Base-by-base conservation (phyloP, 257 asterid species). In the Solanum paucissectum region DNA sequence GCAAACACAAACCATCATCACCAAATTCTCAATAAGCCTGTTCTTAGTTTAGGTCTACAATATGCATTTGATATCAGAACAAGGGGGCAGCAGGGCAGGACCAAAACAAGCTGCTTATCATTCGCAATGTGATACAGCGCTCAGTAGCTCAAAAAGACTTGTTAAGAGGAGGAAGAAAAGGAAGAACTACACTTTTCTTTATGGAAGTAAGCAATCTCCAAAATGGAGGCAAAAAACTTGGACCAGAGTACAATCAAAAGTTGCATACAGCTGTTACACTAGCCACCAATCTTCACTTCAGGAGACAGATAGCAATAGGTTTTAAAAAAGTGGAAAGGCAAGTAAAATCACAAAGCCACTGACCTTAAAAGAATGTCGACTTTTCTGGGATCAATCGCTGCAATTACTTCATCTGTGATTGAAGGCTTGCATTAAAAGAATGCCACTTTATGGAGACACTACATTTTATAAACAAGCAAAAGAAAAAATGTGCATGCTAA, bases 341-440 rank as follows among this genome's bases (percentile, higher is more conserved):
- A 87, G 83, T 23, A 38, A 71, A 69, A 88, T 23, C 21, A 33
- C 32, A 44, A 69, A 87, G 32, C 42, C 88, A 60, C 85, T 86
- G 90, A 97, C 99, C 99, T 93, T 87, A 94, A 96, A 89, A 97
- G 98, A 89, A 95, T 95, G 89, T 97, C 98, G 87, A 95, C 98
- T 86, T 95, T 97, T 87, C 93, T 93, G 84, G 98, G 98, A 94
- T 97, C 98, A 90, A 97, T 93, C 60, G 96, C 96, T 89, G 98
- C 94, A 88, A 95, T 93, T 62, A 97, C 96, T 87, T 94, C 96
- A 88, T 94, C 99, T 97, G 98, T 49, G 72, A 91, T 83, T 64
- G 72, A 86, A 86, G 34, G 20, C n/a, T 72, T 86, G 86, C 84
- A 91, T 88, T 9, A 44, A 72, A 83, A 29, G 88, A 86, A 83